Percentiles rank a stretch among this genome's conserved stretches.
Evolutionary conservation across 2,329 filamentous ascomycete species (phyloP).

Genomic region (Hymenoscyphus occultus): DNA sequence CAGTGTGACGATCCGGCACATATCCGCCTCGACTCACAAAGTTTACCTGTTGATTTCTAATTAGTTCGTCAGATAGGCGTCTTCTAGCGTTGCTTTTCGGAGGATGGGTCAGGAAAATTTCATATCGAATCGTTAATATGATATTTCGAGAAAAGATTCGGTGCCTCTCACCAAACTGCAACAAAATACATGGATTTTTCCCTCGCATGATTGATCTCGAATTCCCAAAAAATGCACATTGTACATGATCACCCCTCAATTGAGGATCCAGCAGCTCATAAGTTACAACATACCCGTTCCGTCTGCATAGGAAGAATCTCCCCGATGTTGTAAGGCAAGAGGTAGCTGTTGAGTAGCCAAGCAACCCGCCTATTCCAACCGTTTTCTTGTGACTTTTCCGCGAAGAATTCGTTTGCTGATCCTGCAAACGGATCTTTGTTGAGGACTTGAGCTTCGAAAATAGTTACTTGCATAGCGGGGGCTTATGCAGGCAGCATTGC

Average conservation of each 20-base stretch:
- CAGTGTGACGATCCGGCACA: constrained; percentile 15
- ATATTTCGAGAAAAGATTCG: not conserved
- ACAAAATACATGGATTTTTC: not conserved
- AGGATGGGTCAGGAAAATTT: not conserved
- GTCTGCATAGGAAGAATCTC: constrained; percentile 2
- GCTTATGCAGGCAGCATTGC: not conserved
- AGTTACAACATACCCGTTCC: constrained; percentile 10
- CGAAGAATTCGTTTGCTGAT: not conserved
- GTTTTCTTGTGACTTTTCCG: not conserved
- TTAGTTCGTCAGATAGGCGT: not conserved
- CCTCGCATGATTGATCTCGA: not conserved
- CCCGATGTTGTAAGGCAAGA: not conserved
- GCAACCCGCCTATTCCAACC: not conserved
- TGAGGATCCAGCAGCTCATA: constrained; percentile 1
- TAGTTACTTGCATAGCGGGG: not conserved
- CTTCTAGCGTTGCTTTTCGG: constrained; percentile 3
- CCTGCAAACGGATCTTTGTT: constrained; percentile 5
- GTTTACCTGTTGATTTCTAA: not conserved
- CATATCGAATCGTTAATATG: not conserved
- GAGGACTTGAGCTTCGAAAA: constrained; percentile 1
- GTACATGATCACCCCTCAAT: not conserved
- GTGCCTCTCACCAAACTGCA: not conserved
- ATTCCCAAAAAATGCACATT: constrained; percentile 4
- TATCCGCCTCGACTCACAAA: not conserved
- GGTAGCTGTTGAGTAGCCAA: not conserved